Percentiles rank a stretch among this genome's conserved stretches.
phyloP scores from a whole-genome alignment of 2,329 filamentous ascomycete species.

The Fonsecaea erecta region DNA sequence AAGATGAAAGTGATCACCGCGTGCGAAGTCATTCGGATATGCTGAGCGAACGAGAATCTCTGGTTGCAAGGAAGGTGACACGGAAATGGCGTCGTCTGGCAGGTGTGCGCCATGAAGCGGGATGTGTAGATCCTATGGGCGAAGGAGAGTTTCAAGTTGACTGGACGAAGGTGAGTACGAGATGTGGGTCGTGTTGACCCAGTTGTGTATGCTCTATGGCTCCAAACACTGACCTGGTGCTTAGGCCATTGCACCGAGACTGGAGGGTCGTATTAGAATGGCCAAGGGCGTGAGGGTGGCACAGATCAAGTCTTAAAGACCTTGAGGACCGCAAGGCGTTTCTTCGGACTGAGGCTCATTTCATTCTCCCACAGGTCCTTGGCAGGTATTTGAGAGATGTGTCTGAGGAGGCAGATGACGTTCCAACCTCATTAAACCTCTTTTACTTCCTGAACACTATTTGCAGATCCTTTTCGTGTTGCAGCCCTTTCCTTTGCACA shows the following conservation, averaged over 20 bases:
- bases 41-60: constrained; percentile 36
- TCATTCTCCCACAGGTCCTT: no score
- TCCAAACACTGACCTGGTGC: not conserved
- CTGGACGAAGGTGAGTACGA: constrained; percentile 33
- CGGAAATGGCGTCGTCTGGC: constrained; percentile 37
- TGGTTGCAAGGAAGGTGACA: constrained; percentile 34
- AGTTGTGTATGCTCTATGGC: not conserved
- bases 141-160: constrained; percentile 36
- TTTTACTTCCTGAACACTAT: no score
- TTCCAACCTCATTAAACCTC: no score
- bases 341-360: no score
- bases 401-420: no score
- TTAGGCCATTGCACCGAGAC: constrained; percentile 71
- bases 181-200: not conserved
- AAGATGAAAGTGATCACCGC: constrained; percentile 50
- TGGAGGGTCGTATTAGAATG: constrained; percentile 73
- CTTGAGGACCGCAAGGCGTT: not conserved
- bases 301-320: not conserved
- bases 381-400: no score
- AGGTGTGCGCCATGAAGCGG: constrained; percentile 27
- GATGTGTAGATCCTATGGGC: constrained; percentile 32
- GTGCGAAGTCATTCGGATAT: constrained; percentile 11
- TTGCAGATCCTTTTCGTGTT: no score
- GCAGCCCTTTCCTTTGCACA: no score
- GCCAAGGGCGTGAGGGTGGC: not conserved